phyloP scores from a whole-genome alignment of 768 basidiomycete species.

The Auricularia heimuer region DNA sequence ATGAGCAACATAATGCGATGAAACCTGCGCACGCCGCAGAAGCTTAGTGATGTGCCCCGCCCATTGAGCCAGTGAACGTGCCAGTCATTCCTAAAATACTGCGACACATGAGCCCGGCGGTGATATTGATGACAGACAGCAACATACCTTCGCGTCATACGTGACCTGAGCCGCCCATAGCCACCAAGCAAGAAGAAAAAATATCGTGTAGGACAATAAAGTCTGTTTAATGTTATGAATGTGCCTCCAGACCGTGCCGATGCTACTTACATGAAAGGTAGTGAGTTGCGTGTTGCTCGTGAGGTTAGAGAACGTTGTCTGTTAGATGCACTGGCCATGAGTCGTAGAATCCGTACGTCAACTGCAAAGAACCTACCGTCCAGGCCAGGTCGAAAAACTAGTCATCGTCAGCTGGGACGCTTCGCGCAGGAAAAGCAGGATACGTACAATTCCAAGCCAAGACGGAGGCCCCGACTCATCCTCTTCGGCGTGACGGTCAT shows the following conservation, averaged over 20 bases:
- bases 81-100: neutral
- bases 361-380: neutral
- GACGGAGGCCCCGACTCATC: neutral
- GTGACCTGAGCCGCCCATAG: neutral
- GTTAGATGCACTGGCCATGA: too few species aligned
- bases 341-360: too few species aligned
- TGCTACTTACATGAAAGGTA: neutral
- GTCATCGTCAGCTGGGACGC: too few species aligned
- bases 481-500: neutral
- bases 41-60: too few species aligned
- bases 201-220: neutral
- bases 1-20: neutral
- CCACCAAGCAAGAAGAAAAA: neutral
- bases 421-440: too few species aligned
- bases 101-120: neutral
- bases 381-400: neutral
- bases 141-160: neutral
- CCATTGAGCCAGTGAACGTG: neutral
- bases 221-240: neutral
- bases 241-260: neutral
- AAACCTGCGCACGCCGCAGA: too few species aligned
- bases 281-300: neutral
- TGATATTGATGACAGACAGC: neutral
- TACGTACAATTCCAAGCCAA: neutral
- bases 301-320: neutral